phyloP scores from a whole-genome alignment of 2,329 filamentous ascomycete species.

The Verticillium nonalfalfae region DNA sequence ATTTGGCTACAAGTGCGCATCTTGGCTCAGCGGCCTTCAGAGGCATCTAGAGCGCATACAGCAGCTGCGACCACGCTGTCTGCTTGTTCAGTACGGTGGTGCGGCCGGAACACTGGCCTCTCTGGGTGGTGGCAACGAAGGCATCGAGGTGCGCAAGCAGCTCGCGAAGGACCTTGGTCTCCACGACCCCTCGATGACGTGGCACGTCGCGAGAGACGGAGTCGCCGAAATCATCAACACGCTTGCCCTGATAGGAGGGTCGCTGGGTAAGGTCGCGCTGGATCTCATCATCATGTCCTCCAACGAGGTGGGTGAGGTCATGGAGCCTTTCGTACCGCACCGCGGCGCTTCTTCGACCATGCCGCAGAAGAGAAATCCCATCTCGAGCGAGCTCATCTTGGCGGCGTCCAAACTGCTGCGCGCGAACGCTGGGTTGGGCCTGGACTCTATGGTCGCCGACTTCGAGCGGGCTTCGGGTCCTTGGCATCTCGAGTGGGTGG shows the following conservation, averaged over 20 bases:
- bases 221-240: constrained; percentile 47
- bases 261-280: constrained; percentile 47
- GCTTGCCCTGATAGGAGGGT: constrained; percentile 45
- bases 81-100: constrained; percentile 51
- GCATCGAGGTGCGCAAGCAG: constrained; percentile 39
- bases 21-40: constrained; percentile 43
- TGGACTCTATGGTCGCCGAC: constrained; percentile 52
- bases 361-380: constrained; percentile 54
- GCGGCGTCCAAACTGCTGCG: constrained; percentile 47
- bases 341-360: constrained; percentile 49
- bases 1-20: constrained; percentile 52
- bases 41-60: constrained; percentile 40
- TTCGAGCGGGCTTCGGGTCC: constrained; percentile 52
- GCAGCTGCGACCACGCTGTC: constrained; percentile 34
- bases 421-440: constrained; percentile 41
- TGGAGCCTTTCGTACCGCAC: constrained; percentile 49
- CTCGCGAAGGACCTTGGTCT: constrained; percentile 42
- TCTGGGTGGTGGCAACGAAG: constrained; percentile 38
- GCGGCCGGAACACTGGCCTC: constrained; percentile 50
- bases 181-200: constrained; percentile 44
- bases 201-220: constrained; percentile 49
- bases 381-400: constrained; percentile 49
- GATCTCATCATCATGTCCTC: constrained; percentile 53
- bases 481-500: constrained; percentile 55
- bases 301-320: constrained; percentile 42